Conservation (phyloP, 352 stramenopile species). For the Pythium insidiosum region DNA sequence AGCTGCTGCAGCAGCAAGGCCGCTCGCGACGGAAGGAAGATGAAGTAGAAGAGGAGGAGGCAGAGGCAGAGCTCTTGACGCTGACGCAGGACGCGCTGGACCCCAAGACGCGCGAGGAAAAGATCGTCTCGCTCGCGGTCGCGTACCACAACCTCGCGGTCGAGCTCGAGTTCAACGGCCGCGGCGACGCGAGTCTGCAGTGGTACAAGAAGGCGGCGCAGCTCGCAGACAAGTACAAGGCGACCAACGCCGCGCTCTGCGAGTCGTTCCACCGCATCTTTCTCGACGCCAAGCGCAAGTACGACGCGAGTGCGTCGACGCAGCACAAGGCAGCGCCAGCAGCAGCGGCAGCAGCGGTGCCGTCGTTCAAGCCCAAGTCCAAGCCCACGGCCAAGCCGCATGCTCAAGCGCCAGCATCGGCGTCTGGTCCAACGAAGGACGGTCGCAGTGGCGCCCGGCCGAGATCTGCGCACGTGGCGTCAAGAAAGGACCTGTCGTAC, state of each 20-base stretch:
- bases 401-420: conserved; percentile 2
- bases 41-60: conserved; percentile 6
- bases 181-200: conserved; percentile 62
- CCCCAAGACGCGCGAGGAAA: conserved; percentile 56
- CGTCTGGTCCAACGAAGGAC: conserved; percentile 3
- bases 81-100: conserved; percentile 26
- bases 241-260: conserved; percentile 50
- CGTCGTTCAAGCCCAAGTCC: conserved; percentile 56
- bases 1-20: no score
- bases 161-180: conserved; percentile 69
- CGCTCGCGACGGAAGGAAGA: no score
- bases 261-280: conserved; percentile 75
- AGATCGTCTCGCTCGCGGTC: conserved; percentile 66
- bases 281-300: conserved; percentile 53
- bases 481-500: conserved; percentile 34
- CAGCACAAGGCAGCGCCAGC: conserved; percentile 4
- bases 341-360: conserved; percentile 1
- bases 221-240: conserved; percentile 49
- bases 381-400: conserved; percentile 7
- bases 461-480: conserved; percentile 25
- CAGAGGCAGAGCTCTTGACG: background rate
- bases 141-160: conserved; percentile 78
- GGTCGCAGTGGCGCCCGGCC: conserved; percentile 12
- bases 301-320: conserved; percentile 14
- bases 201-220: conserved; percentile 82